These are phyloP conservation scores for Claviceps monticola DNA, from an alignment of 2,329 filamentous ascomycete genomes.

Conservation along the genomic window DNA sequence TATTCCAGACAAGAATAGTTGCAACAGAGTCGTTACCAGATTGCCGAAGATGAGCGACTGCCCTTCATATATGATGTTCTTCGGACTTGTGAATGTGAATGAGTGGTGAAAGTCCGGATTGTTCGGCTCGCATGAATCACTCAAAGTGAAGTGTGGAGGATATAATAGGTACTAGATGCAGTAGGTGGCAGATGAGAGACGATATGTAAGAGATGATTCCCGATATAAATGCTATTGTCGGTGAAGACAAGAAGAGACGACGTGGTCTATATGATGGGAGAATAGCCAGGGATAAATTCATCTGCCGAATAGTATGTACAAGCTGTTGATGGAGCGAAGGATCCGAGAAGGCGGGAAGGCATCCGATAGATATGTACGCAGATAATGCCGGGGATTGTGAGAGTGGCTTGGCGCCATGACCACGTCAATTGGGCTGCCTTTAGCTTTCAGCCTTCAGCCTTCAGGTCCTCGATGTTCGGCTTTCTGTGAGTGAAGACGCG, in stretches of 20 bases:
- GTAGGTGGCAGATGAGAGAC: background rate
- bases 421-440: background rate
- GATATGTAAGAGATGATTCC: background rate
- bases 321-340: background rate
- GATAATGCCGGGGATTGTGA: background rate
- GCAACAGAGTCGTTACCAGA: too few relatives aligned
- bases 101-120: background rate
- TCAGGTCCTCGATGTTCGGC: background rate
- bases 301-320: background rate
- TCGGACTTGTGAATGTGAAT: background rate
- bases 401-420: background rate
- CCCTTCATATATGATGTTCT: background rate
- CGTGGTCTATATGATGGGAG: background rate
- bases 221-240: too few relatives aligned
- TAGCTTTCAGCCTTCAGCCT: background rate
- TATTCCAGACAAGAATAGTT: too few relatives aligned
- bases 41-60: background rate
- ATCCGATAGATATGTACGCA: conserved; percentile 1
- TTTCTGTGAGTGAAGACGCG: background rate
- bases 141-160: too few relatives aligned
- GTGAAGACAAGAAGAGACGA: background rate
- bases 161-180: too few relatives aligned
- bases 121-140: background rate
- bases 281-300: background rate
- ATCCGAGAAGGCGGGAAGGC: background rate